Evolutionary conservation across 805 yeast species (phyloP).

Genomic region (Sugiyamaella smithiae): DNA sequence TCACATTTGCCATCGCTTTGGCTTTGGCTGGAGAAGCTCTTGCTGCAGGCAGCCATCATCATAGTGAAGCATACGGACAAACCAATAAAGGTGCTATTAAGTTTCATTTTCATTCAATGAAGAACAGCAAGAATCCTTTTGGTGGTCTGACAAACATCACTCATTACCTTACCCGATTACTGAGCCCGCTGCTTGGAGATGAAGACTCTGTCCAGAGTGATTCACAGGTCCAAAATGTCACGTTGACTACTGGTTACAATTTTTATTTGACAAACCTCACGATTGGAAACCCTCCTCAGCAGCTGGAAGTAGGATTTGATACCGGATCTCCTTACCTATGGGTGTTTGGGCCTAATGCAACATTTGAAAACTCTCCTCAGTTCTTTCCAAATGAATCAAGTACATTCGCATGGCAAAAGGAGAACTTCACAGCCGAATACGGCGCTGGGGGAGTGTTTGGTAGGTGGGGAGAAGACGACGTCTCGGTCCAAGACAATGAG

Average conservation of each 20-base stretch:
- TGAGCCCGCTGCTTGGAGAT: neutral
- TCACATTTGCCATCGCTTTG: no score
- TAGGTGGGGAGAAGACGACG: conserved; percentile 31
- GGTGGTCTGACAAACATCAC: neutral
- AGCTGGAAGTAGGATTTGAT: conserved; percentile 43
- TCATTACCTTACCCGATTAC: neutral
- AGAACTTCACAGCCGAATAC: conserved; percentile 41
- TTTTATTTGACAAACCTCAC: conserved; percentile 35
- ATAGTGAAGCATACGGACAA: neutral
- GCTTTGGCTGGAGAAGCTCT: neutral
- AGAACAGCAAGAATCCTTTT: neutral
- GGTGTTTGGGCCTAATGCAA: conserved; percentile 40
- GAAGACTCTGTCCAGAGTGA: conserved; percentile 3
- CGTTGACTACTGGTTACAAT: conserved; percentile 31
- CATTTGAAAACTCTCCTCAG: conserved; percentile 29
- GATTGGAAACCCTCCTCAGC: conserved; percentile 46
- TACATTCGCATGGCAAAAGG: conserved; percentile 34
- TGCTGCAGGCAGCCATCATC: neutral
- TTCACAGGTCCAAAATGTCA: conserved; percentile 15
- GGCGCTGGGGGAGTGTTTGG: conserved; percentile 35
- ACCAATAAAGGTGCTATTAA: conserved; percentile 2
- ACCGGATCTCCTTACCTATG: conserved; percentile 52
- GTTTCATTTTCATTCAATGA: neutral
- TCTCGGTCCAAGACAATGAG: conserved; percentile 23
- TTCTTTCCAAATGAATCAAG: conserved; percentile 29